Percentiles rank a stretch among this genome's conserved stretches.
These are phyloP conservation scores for Passiflora organensis DNA, from an alignment of 345 rosid genomes.

Conservation along the genomic window DNA sequence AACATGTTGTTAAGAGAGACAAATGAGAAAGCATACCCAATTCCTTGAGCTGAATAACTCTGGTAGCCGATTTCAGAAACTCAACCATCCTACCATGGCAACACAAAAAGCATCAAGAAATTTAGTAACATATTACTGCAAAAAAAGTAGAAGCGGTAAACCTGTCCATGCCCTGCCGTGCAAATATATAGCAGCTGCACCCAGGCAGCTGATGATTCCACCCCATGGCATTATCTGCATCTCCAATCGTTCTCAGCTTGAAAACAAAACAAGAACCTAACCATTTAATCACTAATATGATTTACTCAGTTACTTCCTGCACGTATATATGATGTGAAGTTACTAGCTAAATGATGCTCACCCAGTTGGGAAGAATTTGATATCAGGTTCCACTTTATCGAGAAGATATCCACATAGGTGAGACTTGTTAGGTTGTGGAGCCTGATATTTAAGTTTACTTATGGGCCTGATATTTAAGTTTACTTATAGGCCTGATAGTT, in stretches of 20 bases:
- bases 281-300: no score
- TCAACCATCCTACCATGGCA: slow-evolving; percentile 81
- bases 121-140: neutral
- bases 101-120: neutral
- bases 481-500: no score
- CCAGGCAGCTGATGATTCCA: slow-evolving; percentile 79
- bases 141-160: slow-evolving; percentile 2
- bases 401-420: slow-evolving; percentile 39
- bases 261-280: neutral
- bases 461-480: no score
- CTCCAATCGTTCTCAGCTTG: neutral
- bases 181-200: slow-evolving; percentile 82
- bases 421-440: no score
- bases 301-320: neutral
- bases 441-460: no score
- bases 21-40: slow-evolving; percentile 43
- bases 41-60: slow-evolving; percentile 76
- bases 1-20: no score
- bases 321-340: neutral
- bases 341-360: no score
- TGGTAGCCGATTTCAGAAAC: slow-evolving; percentile 61
- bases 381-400: slow-evolving; percentile 42
- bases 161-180: slow-evolving; percentile 96
- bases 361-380: slow-evolving; percentile 34
- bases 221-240: slow-evolving; percentile 72